Percentiles rank a stretch among this genome's conserved stretches.
Conservation (phyloP, 352 stramenopile genomes). For the Proteromonas lacertae region DNA sequence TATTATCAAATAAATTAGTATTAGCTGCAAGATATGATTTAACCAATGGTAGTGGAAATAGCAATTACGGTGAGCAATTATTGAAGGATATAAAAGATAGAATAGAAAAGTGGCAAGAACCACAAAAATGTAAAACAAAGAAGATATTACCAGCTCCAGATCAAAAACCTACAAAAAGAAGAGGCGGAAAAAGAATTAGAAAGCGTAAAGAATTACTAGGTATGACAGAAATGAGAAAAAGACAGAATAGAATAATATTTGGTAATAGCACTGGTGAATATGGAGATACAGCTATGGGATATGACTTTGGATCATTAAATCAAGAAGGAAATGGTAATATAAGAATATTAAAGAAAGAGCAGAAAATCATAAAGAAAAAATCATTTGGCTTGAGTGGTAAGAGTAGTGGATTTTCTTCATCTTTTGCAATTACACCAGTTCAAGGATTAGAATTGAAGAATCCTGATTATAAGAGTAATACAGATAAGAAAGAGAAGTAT, state of each 20-base stretch:
- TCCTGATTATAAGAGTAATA: slow-evolving; percentile 54
- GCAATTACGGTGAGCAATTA: slow-evolving; percentile 32
- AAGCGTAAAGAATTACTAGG: slow-evolving; percentile 83
- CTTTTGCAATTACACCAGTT: slow-evolving; percentile 78
- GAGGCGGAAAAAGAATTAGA: slow-evolving; percentile 18
- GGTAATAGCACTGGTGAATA: slow-evolving; percentile 66
- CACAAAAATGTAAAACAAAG: slow-evolving; percentile 70
- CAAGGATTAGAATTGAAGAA: slow-evolving; percentile 79
- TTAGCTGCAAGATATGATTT: slow-evolving; percentile 63
- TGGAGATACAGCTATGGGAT: slow-evolving; percentile 87
- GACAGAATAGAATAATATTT: slow-evolving; percentile 76
- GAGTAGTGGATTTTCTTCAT: slow-evolving; percentile 52
- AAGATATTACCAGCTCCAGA: slow-evolving; percentile 79
- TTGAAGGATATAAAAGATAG: slow-evolving; percentile 52
- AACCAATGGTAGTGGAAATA: slow-evolving; percentile 7
- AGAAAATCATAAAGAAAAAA: slow-evolving; percentile 39
- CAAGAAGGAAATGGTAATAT: slow-evolving; percentile 8
- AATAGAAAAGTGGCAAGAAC: slow-evolving; percentile 83
- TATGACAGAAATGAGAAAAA: slow-evolving; percentile 80
- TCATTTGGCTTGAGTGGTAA: slow-evolving; percentile 10
- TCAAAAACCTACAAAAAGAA: slow-evolving; percentile 32
- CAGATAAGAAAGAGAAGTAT: slow-evolving; percentile 65
- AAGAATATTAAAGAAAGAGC: slow-evolving; percentile 27
- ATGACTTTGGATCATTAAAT: slow-evolving; percentile 50
- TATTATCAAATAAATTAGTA: slow-evolving; percentile 45